Conservation (phyloP, 371 early-diverging fungal species). For the Mucor irregularis region DNA sequence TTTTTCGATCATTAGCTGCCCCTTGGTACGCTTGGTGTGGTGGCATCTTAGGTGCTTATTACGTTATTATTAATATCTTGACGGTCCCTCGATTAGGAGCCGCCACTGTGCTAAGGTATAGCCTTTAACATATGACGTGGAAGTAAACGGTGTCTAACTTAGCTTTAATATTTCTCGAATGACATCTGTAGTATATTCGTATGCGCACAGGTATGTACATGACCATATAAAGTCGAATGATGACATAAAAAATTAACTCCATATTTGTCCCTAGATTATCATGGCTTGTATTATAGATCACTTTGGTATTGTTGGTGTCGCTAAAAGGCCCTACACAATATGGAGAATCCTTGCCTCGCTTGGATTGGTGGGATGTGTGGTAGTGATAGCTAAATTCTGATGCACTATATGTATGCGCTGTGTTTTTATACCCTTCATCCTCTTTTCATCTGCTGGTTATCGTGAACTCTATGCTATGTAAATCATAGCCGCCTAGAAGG, state of each 20-base stretch:
- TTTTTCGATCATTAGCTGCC: slow-evolving; percentile 18
- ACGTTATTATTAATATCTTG: slow-evolving; percentile 53
- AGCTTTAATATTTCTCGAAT: background rate
- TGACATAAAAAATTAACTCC: background rate
- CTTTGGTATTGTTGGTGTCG: slow-evolving; percentile 44
- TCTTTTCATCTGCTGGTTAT: too few species aligned
- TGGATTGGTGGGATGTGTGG: slow-evolving; percentile 52
- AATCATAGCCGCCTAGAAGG: too few species aligned
- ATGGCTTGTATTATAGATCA: slow-evolving; percentile 54
- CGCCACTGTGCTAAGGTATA: slow-evolving; percentile 37
- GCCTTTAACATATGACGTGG: too few species aligned
- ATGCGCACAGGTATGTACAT: slow-evolving; percentile 36
- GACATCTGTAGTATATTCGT: slow-evolving; percentile 44
- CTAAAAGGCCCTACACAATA: slow-evolving; percentile 37
- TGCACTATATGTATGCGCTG: too few species aligned
- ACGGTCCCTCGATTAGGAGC: slow-evolving; percentile 51
- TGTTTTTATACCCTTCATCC: too few species aligned
- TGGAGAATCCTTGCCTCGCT: slow-evolving; percentile 55
- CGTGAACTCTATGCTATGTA: too few species aligned
- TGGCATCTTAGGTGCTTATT: slow-evolving; percentile 50
- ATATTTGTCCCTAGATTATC: slow-evolving; percentile 20
- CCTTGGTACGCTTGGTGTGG: slow-evolving; percentile 43
- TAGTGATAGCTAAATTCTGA: slow-evolving; percentile 37
- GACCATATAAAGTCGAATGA: background rate
- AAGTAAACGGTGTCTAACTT: too few species aligned